Conservation (phyloP, 23 red algal genomes). For the Gracilaria domingensis region DNA sequence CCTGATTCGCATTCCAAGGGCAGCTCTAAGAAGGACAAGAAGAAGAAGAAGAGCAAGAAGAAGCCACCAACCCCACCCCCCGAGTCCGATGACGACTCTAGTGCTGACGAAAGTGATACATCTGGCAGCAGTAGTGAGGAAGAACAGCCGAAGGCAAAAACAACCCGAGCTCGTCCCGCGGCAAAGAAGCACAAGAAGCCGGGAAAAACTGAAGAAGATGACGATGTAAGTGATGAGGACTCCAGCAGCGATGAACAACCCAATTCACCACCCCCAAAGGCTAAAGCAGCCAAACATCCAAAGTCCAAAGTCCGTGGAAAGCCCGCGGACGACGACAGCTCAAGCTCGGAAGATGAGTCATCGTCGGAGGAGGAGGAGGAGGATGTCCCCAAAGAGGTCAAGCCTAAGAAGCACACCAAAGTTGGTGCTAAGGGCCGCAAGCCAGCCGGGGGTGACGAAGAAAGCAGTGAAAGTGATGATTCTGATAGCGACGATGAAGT, state of each 20-base stretch:
- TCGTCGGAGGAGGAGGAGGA: not conserved
- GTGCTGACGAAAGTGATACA: constrained; percentile 2
- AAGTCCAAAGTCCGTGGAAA: not conserved
- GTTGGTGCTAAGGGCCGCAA: not conserved
- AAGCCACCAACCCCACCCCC: constrained; percentile 23
- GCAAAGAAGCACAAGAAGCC: not conserved
- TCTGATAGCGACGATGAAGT: not conserved
- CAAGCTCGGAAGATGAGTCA: not conserved
- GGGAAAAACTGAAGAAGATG: not conserved
- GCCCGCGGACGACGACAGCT: not conserved
- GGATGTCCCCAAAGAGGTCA: not conserved
- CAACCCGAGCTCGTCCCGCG: not conserved
- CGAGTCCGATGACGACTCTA: constrained; percentile 31
- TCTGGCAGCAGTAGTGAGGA: not conserved
- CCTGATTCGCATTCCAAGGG: not conserved
- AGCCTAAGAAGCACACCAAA: not conserved
- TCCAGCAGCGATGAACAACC: constrained; percentile 13
- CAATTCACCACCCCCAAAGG: not conserved
- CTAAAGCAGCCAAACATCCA: not conserved
- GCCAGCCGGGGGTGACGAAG: constrained; percentile 11
- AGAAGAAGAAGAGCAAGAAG: constrained; percentile 35
- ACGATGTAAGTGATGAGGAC: constrained; percentile 5
- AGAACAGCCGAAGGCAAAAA: not conserved
- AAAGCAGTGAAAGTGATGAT: constrained; percentile 28
- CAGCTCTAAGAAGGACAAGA: constrained; percentile 21